Conservation (phyloP, 352 stramenopile genomes). For the Phytophthora multivora region DNA sequence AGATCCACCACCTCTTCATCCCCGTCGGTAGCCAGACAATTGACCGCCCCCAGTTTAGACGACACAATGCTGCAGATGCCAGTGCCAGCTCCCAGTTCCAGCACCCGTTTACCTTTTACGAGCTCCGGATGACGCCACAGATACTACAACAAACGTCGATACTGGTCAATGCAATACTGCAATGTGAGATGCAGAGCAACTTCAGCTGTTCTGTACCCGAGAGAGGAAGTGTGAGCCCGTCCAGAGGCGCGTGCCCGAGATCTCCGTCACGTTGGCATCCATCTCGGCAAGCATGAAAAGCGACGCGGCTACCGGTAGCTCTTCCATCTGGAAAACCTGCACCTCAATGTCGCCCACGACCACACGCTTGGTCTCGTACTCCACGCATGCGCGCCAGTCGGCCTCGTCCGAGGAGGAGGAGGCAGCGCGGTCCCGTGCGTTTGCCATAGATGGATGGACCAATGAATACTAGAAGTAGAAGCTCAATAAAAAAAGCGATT, state of each 20-base stretch:
- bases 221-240: conserved; percentile 72
- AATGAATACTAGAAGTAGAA: too few species aligned
- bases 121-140: conserved; percentile 49
- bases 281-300: conserved; percentile 72
- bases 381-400: conserved; percentile 56
- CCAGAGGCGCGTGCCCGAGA: conserved; percentile 80
- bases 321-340: conserved; percentile 64
- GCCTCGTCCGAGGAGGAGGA: conserved; percentile 44
- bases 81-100: conserved; percentile 77
- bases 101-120: conserved; percentile 49
- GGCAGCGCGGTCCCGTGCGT: conserved; percentile 4
- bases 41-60: conserved; percentile 49
- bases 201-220: conserved; percentile 20
- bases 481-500: too few species aligned
- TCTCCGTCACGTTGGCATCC: conserved; percentile 66
- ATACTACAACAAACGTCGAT: conserved; percentile 37
- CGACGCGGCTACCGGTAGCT: conserved; percentile 55
- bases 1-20: conserved; percentile 67
- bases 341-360: conserved; percentile 46
- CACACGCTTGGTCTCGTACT: conserved; percentile 60
- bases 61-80: conserved; percentile 77
- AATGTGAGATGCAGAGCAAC: neutral
- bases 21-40: conserved; percentile 66
- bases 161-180: conserved; percentile 5
- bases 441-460: too few species aligned